Conservation (phyloP, 345 rosid species). For the Eucalyptus pauciflora region DNA sequence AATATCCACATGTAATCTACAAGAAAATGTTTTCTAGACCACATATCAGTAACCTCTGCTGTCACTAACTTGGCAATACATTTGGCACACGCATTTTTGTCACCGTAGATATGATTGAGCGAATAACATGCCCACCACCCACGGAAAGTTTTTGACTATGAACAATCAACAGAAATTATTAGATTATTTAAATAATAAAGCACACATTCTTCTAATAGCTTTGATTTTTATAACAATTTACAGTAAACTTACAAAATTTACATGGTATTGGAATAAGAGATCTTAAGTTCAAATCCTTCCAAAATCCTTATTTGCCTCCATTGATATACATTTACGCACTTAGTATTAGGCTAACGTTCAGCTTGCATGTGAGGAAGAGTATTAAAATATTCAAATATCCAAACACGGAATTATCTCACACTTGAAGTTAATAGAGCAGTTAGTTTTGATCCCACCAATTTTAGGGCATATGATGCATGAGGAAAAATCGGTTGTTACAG, state of each 20-base stretch:
- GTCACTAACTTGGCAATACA: background rate
- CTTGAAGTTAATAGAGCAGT: background rate
- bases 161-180: background rate
- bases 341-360: background rate
- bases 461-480: background rate
- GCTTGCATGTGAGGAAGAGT: background rate
- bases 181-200: background rate
- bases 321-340: background rate
- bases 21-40: background rate
- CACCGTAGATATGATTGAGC: background rate
- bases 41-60: background rate
- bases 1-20: background rate
- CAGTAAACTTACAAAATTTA: background rate
- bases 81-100: background rate
- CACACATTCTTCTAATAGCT: background rate
- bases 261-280: background rate
- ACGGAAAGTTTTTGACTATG: background rate
- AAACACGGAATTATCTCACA: background rate
- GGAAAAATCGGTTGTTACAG: background rate
- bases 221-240: background rate
- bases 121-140: background rate
- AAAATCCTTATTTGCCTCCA: background rate
- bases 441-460: background rate
- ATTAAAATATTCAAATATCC: background rate
- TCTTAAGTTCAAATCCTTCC: background rate